Base-by-base conservation (phyloP, 192 early-diverging fungal species). In the Backusella mclennaniae region DNA sequence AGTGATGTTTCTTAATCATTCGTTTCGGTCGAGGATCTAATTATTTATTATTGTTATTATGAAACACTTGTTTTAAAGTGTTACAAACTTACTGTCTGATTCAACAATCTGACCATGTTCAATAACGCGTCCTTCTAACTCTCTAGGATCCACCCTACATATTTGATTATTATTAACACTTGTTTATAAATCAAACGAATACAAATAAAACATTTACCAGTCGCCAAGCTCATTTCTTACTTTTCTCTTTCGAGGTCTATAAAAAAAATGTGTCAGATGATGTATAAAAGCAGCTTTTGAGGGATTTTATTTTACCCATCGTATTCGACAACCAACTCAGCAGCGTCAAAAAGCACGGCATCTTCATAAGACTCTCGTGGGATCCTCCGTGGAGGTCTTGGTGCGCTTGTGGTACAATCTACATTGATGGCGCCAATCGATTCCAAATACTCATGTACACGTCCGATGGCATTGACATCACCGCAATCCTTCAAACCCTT, bases 401-500 rank as follows among this genome's bases (percentile, higher is more conserved):
- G 84, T 29, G 84, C 77, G 23, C 77, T 83, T 70, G 84, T 89
- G 0, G 67, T 79, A 9, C 89, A 89, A 59, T 89, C 91, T 7
- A 87, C 79, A 79, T 98, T 98, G 80, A 98, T 97, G 6, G 87
- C 89, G 9, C 91, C 90, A 33, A 90, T 82, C 12, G 71, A 78
- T 74, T 98, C 96, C 26, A 98, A 84, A 84, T 92, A 98, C 19
- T 86, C 73, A 77, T 97, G 95, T 36, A 98, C 91, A 4, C 96
- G 84, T 1, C 92, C 89, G 29, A 98, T 96, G 6, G 96, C 96
- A 78, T 98, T 96, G 23, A 98, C 96, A 71, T 98, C 96, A 29
- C 95, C 94, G 76, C 94, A 95, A 81, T 95, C 92, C 71, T 88
- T 86, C 19, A 98, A 80, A 0, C 91, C 93, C 1, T 87, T 88